phyloP scores from a whole-genome alignment of 208 protist species.

The Borovskyia barvae region DNA sequence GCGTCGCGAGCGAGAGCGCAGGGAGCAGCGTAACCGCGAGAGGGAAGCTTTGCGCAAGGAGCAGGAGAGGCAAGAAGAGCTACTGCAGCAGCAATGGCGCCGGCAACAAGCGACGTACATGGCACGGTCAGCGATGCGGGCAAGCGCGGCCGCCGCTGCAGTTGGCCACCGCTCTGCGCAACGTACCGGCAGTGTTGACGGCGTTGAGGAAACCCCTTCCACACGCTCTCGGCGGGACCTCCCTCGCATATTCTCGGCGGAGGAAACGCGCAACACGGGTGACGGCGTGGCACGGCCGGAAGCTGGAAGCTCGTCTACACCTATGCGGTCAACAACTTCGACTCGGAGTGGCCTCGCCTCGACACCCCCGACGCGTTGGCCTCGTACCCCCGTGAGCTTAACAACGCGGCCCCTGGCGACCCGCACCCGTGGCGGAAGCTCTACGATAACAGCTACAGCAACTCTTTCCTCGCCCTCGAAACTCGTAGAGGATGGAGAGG shows the following conservation, averaged over 20 bases:
- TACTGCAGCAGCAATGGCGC: constrained; percentile 42
- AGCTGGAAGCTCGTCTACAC: constrained; percentile 2
- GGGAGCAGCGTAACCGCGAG: constrained; percentile 50
- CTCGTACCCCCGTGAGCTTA: neutral
- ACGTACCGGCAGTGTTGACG: too few species aligned
- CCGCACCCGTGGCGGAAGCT: neutral
- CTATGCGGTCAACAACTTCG: constrained; percentile 8
- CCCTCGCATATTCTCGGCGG: neutral
- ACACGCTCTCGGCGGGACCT: neutral
- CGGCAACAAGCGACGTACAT: too few species aligned
- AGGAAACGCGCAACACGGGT: constrained; percentile 3
- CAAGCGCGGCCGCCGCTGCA: too few species aligned
- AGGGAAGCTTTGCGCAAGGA: constrained; percentile 44
- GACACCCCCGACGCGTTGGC: constrained; percentile 1
- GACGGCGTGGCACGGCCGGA: constrained; percentile 7
- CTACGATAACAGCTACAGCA: neutral
- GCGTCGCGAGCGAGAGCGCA: constrained; percentile 39
- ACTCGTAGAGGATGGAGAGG: neutral
- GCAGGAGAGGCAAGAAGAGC: constrained; percentile 44
- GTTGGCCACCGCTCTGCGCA: too few species aligned
- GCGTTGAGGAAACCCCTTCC: neutral
- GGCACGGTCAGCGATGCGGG: too few species aligned
- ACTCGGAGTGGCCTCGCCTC: neutral
- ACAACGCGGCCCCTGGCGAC: neutral
- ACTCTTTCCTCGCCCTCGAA: neutral